Percentiles rank a stretch among this genome's conserved stretches.
phyloP scores from a whole-genome alignment of 1,284 basidiomycete genomes.

The Psilocybe mexicana region DNA sequence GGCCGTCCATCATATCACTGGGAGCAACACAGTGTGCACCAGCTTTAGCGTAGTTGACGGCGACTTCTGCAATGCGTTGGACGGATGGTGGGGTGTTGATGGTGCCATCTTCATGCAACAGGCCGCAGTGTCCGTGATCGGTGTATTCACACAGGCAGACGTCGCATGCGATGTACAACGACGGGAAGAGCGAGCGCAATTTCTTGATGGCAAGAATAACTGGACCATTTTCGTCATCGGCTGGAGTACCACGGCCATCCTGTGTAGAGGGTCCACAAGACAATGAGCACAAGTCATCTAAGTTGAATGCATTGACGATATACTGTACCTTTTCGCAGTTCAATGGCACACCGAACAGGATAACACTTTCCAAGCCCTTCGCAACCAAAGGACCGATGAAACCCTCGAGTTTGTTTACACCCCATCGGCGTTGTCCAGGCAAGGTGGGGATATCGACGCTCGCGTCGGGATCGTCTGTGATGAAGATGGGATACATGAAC shows the following conservation, averaged over 20 bases:
- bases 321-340: constrained; percentile 75
- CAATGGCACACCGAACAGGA: constrained; percentile 95
- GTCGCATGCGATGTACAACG: constrained; percentile 87
- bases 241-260: constrained; percentile 84
- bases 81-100: constrained; percentile 80
- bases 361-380: constrained; percentile 91
- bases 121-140: constrained; percentile 95
- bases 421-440: constrained; percentile 92
- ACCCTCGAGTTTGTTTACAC: constrained; percentile 86
- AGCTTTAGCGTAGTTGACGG: constrained; percentile 89
- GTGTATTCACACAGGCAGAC: constrained; percentile 99
- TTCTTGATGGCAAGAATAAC: constrained; percentile 90
- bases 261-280: constrained; percentile 33
- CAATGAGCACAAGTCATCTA: neutral
- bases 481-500: constrained; percentile 98
- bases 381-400: constrained; percentile 88
- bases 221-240: constrained; percentile 89
- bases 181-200: constrained; percentile 78
- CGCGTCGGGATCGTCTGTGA: constrained; percentile 89
- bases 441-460: constrained; percentile 75
- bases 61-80: constrained; percentile 87
- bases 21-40: constrained; percentile 98
- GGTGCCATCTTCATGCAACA: constrained; percentile 73
- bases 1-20: constrained; percentile 99
- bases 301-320: constrained; percentile 1